Percentiles rank a stretch among this genome's conserved stretches.
Conservation (phyloP, 805 yeast genomes). For the Hanseniaspora singularis region DNA sequence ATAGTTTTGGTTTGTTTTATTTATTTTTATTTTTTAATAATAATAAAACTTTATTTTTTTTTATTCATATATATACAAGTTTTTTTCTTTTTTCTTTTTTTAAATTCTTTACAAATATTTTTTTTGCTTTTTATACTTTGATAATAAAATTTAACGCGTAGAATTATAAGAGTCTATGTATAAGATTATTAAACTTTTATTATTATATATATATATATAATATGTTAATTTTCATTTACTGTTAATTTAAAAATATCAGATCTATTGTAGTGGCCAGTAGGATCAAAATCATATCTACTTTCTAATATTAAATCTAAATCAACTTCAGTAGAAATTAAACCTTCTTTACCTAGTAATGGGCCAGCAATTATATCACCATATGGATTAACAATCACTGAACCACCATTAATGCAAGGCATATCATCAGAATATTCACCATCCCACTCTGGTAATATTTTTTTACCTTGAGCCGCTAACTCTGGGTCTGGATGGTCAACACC, state of each 20-base stretch:
- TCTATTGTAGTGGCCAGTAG: constrained; percentile 35
- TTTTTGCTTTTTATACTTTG: too few species aligned
- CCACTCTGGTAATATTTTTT: constrained; percentile 19
- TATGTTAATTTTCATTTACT: constrained; percentile 29
- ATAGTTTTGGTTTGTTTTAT: not conserved
- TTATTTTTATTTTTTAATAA: too few species aligned
- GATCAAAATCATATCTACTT: constrained; percentile 35
- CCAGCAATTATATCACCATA: constrained; percentile 36
- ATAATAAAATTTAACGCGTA: too few species aligned
- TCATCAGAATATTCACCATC: constrained; percentile 27
- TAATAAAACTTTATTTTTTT: too few species aligned
- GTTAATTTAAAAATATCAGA: constrained; percentile 34
- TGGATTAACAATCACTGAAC: constrained; percentile 33
- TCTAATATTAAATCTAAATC: constrained; percentile 30
- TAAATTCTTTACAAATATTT: too few species aligned
- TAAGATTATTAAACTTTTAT: not conserved
- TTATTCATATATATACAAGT: too few species aligned
- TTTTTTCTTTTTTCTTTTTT: too few species aligned
- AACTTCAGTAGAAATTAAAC: constrained; percentile 32
- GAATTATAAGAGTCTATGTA: too few species aligned
- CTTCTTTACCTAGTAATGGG: constrained; percentile 34
- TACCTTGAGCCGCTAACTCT: constrained; percentile 17
- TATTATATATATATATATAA: not conserved
- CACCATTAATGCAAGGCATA: constrained; percentile 32
- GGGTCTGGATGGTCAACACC: constrained; percentile 22